Evolutionary conservation across 2,329 filamentous ascomycete species (phyloP), one percentile per base, ranked within the genome.

Genomic region (Colletotrichum filicis): DNA sequence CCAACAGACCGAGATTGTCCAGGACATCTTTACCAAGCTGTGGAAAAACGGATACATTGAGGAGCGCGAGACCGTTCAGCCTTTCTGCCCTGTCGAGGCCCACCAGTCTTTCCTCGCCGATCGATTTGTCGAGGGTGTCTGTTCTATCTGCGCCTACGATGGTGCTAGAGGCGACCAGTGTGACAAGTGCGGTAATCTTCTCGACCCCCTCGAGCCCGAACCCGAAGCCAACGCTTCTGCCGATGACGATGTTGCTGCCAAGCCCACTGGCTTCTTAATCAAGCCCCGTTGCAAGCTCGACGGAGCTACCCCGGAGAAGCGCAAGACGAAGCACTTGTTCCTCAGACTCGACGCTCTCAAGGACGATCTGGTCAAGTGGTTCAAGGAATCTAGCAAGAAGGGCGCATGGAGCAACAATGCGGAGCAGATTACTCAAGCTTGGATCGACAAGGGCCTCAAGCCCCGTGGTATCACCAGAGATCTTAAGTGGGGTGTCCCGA

Each of bases 251-350:
- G 83, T 77, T 52, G 80, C 71, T 55, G 81, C 75, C 52, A 79
- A 79, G 74, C 79, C 75, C 26, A 84, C 85, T 66, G 85, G 79
- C 79, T 90, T 80, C 80, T 86, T 97, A 74, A 92, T 94, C 79
- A 95, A 96, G 78, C 95, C 95, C 5, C 92, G 92, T 74, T 98
- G 97, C 87, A 98, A 98, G 85, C 89, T 98, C 22, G 95, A 98
- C 79, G 94, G 93, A 59, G 90, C 94, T 8, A 93, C 92, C 5
- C 96, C 95, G 2, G 91, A 96, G 35, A 90, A 91, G 63, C 90
- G 92, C 76, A 91, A 93, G 76, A 98, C 96, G 32, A 98, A 95
- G 83, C 97, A 98, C 81, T 90, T 98, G 58, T 97, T 95, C 83
- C 87, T 99, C n/a, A 89, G 91, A 65, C 87, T 99, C 9, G 95